Evolutionary conservation across 257 asterid species (phyloP).

Genomic region (Sherardia arvensis): DNA sequence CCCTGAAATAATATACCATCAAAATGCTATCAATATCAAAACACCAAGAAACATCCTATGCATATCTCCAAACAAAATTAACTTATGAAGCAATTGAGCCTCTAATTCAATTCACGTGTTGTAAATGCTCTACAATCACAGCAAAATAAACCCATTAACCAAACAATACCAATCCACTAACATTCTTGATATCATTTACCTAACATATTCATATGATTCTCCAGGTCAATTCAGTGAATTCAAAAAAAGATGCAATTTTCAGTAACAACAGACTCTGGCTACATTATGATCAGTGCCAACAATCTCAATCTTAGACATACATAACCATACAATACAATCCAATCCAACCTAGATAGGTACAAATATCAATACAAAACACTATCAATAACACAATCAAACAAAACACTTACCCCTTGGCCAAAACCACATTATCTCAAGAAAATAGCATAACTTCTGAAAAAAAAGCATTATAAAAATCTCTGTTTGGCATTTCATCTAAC

Average conservation of each 20-base stretch:
- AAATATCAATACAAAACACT: neutral
- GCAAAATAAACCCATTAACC: neutral
- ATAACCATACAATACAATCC: neutral
- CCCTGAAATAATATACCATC: constrained; percentile 45
- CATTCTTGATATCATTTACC: neutral
- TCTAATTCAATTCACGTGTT: constrained; percentile 44
- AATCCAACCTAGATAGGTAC: neutral
- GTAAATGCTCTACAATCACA: constrained; percentile 50
- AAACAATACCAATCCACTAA: neutral
- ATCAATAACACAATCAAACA: neutral
- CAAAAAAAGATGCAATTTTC: neutral
- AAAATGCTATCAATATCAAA: constrained; percentile 6
- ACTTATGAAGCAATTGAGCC: neutral
- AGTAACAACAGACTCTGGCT: neutral
- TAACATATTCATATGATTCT: neutral
- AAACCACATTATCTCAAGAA: too few species aligned
- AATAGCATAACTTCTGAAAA: too few species aligned
- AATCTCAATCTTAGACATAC: neutral
- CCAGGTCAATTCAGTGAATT: too few species aligned
- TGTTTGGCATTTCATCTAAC: too few species aligned
- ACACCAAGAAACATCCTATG: neutral
- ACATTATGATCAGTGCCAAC: neutral
- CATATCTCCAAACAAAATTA: neutral
- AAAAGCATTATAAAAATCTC: too few species aligned
- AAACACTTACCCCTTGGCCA: constrained; percentile 82